A percentile compares a stretch with the other conserved stretches of the same genome.
phyloP scores from a whole-genome alignment of 495 filamentous ascomycete species.

The Parachaetomium inaequale region DNA sequence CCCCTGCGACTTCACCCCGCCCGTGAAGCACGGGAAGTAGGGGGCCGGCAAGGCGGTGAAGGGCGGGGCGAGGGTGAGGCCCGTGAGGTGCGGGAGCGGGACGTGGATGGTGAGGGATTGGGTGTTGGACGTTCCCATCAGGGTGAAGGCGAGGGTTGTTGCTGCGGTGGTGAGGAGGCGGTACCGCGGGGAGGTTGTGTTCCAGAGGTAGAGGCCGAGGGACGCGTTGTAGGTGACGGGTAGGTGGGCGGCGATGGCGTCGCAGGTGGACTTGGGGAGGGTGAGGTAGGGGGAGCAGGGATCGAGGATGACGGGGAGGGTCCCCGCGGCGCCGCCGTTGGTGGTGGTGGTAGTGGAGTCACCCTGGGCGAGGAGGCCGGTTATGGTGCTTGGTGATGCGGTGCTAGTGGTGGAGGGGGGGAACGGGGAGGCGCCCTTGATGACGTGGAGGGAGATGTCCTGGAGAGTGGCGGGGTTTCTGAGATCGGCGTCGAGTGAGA shows the following conservation, averaged over 20 bases:
- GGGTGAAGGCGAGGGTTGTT: neutral
- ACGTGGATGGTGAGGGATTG: no score
- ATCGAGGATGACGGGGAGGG: conserved; percentile 3
- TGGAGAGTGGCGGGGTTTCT: neutral
- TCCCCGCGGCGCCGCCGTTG: no score
- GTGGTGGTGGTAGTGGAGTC: neutral
- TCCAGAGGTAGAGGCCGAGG: conserved; percentile 13
- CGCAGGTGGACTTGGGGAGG: conserved; percentile 6
- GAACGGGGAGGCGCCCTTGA: conserved; percentile 10
- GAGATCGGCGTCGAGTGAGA: neutral
- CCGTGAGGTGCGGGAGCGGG: no score
- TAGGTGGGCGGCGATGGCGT: conserved; percentile 8
- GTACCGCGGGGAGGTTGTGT: conserved; percentile 8
- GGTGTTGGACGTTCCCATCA: no score
- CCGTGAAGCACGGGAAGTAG: no score
- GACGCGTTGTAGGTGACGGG: conserved; percentile 2
- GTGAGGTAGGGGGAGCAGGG: conserved; percentile 12
- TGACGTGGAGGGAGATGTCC: neutral
- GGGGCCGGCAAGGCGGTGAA: no score
- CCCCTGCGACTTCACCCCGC: no score
- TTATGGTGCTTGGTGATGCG: neutral
- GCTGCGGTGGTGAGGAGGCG: neutral
- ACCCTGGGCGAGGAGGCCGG: neutral
- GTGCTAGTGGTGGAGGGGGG: neutral
- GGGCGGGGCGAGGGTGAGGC: no score